Percentiles rank a stretch among this genome's conserved stretches.
phyloP scores from a whole-genome alignment of 1,284 basidiomycete genomes.

The Naganishia sp. region DNA sequence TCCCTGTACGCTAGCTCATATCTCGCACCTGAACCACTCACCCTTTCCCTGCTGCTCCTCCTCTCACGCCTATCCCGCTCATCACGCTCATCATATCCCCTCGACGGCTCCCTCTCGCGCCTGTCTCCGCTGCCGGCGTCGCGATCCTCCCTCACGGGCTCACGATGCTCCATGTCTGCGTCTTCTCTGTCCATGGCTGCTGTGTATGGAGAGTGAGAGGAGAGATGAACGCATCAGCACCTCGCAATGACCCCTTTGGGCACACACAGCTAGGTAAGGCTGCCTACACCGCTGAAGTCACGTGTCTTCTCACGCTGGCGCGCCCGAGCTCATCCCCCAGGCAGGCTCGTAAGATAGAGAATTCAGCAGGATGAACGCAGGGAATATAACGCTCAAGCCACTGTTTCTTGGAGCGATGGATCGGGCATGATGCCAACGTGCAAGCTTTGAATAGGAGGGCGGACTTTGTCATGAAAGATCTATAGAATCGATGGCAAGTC shows the following conservation, averaged over 20 bases:
- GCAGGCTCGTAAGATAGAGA: too few species aligned
- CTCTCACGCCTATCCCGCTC: slow-evolving; percentile 26
- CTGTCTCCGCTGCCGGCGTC: not conserved
- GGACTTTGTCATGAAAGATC: too few species aligned
- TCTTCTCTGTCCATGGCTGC: slow-evolving; percentile 24
- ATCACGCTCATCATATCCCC: slow-evolving; percentile 16
- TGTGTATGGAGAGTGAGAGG: not conserved
- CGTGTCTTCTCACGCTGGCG: slow-evolving; percentile 16
- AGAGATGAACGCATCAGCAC: not conserved
- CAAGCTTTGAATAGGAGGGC: too few species aligned
- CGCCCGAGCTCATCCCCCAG: not conserved
- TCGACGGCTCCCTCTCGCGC: slow-evolving; percentile 19
- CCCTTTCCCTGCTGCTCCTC: slow-evolving; percentile 29
- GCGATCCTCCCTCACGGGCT: not conserved
- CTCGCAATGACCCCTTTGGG: slow-evolving; percentile 2
- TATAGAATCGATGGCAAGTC: too few species aligned
- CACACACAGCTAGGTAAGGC: too few species aligned
- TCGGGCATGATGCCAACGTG: too few species aligned
- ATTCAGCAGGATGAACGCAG: too few species aligned
- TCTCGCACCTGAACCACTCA: not conserved
- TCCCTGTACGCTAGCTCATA: not conserved
- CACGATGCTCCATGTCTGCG: slow-evolving; percentile 24
- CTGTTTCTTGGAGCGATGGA: too few species aligned
- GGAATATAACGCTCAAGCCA: too few species aligned
- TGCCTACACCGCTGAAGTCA: not conserved